These are phyloP conservation scores for Conoideocrella luteorostrata DNA, from an alignment of 2,329 filamentous ascomycete genomes.

Conservation along the genomic window DNA sequence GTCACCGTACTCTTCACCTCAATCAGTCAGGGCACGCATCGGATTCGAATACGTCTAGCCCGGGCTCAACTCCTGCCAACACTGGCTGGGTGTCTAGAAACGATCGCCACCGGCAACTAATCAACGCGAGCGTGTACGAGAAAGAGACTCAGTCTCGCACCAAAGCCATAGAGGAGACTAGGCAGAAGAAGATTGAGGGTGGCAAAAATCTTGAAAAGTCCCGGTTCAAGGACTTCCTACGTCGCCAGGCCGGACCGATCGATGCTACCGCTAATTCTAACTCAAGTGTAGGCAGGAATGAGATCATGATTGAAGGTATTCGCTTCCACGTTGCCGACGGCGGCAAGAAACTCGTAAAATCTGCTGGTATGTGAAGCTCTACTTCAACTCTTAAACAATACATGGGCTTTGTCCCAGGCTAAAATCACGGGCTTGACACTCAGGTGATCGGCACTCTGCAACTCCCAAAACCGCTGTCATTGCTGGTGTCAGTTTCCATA, in stretches of 20 bases:
- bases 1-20: slow-evolving; percentile 56
- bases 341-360: slow-evolving; percentile 75
- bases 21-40: slow-evolving; percentile 36
- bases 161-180: slow-evolving; percentile 66
- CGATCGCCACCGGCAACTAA: slow-evolving; percentile 74
- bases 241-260: slow-evolving; percentile 17
- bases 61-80: slow-evolving; percentile 23
- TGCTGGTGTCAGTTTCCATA: slow-evolving; percentile 73
- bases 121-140: slow-evolving; percentile 73
- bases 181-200: slow-evolving; percentile 47
- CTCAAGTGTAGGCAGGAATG: slow-evolving; percentile 37
- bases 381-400: no score
- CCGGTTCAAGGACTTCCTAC: slow-evolving; percentile 39
- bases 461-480: slow-evolving; percentile 68
- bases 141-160: slow-evolving; percentile 62
- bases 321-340: slow-evolving; percentile 67
- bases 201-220: slow-evolving; percentile 53
- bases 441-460: slow-evolving; percentile 47
- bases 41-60: slow-evolving; percentile 30
- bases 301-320: slow-evolving; percentile 65
- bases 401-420: no score
- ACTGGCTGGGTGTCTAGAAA: slow-evolving; percentile 61
- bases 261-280: slow-evolving; percentile 19
- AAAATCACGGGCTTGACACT: background rate
- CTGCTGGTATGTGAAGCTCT: slow-evolving; percentile 64